These are phyloP conservation scores for Neonothopanus nambi DNA, from an alignment of 1,284 basidiomycete species.

Conservation along the genomic window DNA sequence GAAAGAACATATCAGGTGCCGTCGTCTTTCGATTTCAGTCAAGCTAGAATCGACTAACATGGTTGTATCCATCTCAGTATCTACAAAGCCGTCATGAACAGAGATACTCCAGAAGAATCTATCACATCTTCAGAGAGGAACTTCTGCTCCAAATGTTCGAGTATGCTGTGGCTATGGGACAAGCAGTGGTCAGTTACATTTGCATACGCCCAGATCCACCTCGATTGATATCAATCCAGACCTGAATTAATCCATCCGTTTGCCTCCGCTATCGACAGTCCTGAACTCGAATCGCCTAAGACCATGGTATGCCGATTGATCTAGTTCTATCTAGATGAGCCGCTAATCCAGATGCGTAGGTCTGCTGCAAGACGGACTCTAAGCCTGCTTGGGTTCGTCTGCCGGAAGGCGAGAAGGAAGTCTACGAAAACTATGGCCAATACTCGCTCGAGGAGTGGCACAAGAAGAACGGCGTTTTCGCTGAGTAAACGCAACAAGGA, in stretches of 20 bases:
- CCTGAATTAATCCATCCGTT: constrained; percentile 63
- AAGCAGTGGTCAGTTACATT: constrained; percentile 40
- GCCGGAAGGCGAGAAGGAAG: constrained; percentile 53
- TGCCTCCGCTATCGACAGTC: constrained; percentile 59
- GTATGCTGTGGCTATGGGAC: constrained; percentile 64
- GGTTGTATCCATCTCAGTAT: constrained; percentile 32
- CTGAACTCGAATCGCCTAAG: constrained; percentile 44
- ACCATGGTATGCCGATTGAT: constrained; percentile 41
- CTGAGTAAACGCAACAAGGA: constrained; percentile 25
- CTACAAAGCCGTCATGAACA: constrained; percentile 55
- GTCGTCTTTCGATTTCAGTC: constrained; percentile 1
- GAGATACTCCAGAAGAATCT: constrained; percentile 48
- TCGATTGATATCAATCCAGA: constrained; percentile 32
- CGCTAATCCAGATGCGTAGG: constrained; percentile 30
- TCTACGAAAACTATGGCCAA: constrained; percentile 40
- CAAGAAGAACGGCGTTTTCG: constrained; percentile 45
- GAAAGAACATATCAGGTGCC: constrained; percentile 49
- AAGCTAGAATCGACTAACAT: background rate
- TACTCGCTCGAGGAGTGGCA: constrained; percentile 59
- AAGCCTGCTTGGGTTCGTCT: constrained; percentile 61
- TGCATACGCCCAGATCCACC: background rate
- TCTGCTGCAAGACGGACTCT: constrained; percentile 44
- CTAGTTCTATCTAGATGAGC: background rate
- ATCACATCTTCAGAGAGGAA: constrained; percentile 52
- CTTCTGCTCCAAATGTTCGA: constrained; percentile 59